phyloP scores from a whole-genome alignment of 768 basidiomycete species.

The Suillus bovinus region DNA sequence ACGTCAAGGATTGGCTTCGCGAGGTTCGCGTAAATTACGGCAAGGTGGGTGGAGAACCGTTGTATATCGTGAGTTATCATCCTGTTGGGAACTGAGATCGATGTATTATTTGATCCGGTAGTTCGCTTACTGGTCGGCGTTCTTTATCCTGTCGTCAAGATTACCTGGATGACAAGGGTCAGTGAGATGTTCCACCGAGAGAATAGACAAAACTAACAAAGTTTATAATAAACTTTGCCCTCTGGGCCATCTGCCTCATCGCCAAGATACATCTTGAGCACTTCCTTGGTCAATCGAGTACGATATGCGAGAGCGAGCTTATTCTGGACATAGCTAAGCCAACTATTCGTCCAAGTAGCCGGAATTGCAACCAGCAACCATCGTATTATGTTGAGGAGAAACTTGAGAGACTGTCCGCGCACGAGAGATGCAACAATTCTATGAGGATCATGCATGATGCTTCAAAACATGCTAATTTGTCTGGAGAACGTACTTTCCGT shows the following conservation, averaged over 20 bases:
- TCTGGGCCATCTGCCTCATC: slow-evolving; percentile 61
- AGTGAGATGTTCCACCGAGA: slow-evolving; percentile 2
- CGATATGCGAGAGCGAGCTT: slow-evolving; percentile 90
- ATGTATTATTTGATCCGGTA: background rate
- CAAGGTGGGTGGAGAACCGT: slow-evolving; percentile 85
- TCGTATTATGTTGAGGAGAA: slow-evolving; percentile 80
- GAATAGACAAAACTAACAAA: slow-evolving; percentile 51
- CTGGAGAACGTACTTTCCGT: slow-evolving; percentile 69
- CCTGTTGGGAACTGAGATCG: slow-evolving; percentile 37
- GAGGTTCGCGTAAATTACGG: slow-evolving; percentile 91
- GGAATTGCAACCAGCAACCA: slow-evolving; percentile 94
- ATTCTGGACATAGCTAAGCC: slow-evolving; percentile 91
- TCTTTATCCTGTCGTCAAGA: slow-evolving; percentile 93
- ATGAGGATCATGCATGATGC: slow-evolving; percentile 10
- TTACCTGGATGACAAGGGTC: slow-evolving; percentile 57
- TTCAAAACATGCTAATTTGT: background rate
- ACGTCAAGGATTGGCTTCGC: slow-evolving; percentile 93
- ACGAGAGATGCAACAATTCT: slow-evolving; percentile 97
- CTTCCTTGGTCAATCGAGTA: slow-evolving; percentile 80
- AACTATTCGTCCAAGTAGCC: slow-evolving; percentile 90
- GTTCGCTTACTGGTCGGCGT: slow-evolving; percentile 79
- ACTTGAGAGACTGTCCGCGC: slow-evolving; percentile 74
- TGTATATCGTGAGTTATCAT: slow-evolving; percentile 97
- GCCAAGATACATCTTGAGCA: slow-evolving; percentile 84
- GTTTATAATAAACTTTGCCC: slow-evolving; percentile 91